Evolutionary conservation across 2,329 filamentous ascomycete genomes (phyloP), one percentile per base, ranked within the genome.

Genomic region (Rhynchosporium graminicola): DNA sequence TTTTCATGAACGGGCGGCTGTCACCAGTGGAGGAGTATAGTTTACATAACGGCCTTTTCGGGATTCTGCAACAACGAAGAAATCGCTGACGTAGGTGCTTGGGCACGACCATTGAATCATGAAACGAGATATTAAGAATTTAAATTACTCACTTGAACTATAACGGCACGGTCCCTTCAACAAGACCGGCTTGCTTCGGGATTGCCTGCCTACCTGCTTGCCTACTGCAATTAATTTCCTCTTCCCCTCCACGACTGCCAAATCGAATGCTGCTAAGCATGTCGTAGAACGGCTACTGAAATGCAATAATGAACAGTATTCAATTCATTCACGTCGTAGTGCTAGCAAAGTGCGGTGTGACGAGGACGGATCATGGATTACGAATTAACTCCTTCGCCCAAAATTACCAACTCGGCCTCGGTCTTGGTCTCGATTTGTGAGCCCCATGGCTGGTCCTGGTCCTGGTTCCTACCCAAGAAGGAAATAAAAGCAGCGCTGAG

Each of bases 61-160:
- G 9, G 20, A 20, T 20, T 20, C 20, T 20, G 20, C 20, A 20
- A 20, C 20, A 20, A 20, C 20, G 20, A 20, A 20, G 20, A 20
- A 20, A 20, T 45, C 28, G 46, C 46, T 31, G 20, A 13, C 46
- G 12, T 28, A 31, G 15, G 33, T 26, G 12, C 8, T 29, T 8
- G 12, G 29, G 13, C 48, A 51, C 48, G 36, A 29, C 13, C 20
- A 31, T 38, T 40, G 50, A 52, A 38, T 52, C 50, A 26, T 38
- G 36, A 52, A 38, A 52, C 50, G 50, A 52, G 50, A 52, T 52
- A 9, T 52, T 52, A 9, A 52, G 20, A 31, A 26, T 52, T 52
- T 38, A 33, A 26, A 52, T 52, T 52, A 52, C 50, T 52, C 50
- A 40, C 33, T 51, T 40, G 12, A 31, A 51, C 12, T 15, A n/a